phyloP scores from a whole-genome alignment of 2,329 filamentous ascomycete species.

The Paracorniculantispora psalliotae region DNA sequence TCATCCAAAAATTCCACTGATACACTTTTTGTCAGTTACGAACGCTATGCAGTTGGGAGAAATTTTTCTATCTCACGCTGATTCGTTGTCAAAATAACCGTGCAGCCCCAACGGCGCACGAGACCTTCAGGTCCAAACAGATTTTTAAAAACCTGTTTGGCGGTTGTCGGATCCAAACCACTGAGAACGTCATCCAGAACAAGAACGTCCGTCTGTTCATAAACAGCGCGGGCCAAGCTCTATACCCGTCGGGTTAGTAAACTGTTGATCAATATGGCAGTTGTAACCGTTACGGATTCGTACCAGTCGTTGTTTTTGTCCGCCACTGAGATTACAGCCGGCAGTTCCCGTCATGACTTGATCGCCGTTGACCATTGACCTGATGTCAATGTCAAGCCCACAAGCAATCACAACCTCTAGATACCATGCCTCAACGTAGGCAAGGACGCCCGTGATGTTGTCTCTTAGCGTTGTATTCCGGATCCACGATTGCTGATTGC shows the following conservation, averaged over 20 bases:
- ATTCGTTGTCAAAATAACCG: slow-evolving; percentile 10
- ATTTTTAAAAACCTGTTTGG: neutral
- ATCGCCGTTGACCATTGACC: neutral
- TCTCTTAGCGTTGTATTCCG: neutral
- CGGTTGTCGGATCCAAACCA: neutral
- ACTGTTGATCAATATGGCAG: neutral
- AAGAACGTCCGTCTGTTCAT: neutral
- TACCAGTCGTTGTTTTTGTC: neutral
- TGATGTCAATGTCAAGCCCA: neutral
- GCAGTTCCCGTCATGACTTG: neutral
- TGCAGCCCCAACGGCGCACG: neutral
- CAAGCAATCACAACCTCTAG: neutral
- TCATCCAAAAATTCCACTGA: neutral
- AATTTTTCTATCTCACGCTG: neutral
- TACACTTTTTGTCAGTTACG: neutral
- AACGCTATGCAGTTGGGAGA: neutral
- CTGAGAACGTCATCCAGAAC: slow-evolving; percentile 11
- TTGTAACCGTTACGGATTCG: too few species aligned
- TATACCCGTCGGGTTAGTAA: neutral
- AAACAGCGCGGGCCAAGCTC: slow-evolving; percentile 4
- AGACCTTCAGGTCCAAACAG: neutral
- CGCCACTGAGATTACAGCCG: neutral
- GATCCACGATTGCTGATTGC: neutral
- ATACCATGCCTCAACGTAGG: neutral
- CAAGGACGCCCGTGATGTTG: neutral